These are phyloP conservation scores for Aspergillus sclerotialis DNA, from an alignment of 2,329 filamentous ascomycete genomes.

Conservation along the genomic window DNA sequence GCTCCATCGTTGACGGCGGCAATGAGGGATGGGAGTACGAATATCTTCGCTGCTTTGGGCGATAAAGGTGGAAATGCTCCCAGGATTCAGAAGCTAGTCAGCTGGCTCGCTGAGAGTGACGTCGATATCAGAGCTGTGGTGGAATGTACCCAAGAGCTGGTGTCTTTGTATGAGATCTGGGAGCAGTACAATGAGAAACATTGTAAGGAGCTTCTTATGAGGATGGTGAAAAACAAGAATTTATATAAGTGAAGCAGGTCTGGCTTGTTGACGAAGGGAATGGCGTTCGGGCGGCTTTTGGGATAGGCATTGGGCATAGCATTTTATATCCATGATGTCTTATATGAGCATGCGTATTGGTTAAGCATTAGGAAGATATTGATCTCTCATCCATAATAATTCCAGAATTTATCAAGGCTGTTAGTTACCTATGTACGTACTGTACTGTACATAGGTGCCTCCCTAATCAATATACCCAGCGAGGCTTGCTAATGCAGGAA, in stretches of 20 bases:
- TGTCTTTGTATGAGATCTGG: conserved; percentile 78
- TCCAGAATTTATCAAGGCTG: too few species aligned
- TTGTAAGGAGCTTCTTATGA: conserved; percentile 56
- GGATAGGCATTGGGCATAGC: not conserved
- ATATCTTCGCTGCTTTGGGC: conserved; percentile 26
- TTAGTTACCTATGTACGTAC: too few species aligned
- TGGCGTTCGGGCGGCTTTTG: not conserved
- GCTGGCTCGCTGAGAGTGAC: conserved; percentile 79
- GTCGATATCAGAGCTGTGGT: conserved; percentile 80
- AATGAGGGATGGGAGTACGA: conserved; percentile 31
- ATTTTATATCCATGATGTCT: not conserved
- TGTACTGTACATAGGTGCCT: too few species aligned
- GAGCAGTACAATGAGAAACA: conserved; percentile 59
- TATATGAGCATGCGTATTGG: too few species aligned
- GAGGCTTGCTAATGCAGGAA: too few species aligned
- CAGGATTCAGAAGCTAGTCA: conserved; percentile 58
- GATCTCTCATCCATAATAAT: too few species aligned
- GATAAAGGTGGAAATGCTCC: conserved; percentile 24
- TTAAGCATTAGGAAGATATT: too few species aligned
- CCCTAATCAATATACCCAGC: too few species aligned
- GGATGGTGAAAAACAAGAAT: conserved; percentile 55
- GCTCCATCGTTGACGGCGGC: conserved; percentile 25
- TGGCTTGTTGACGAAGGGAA: not conserved
- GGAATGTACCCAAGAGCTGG: conserved; percentile 84
- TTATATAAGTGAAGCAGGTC: conserved; percentile 44